These are phyloP conservation scores for Cyberlindnera euphorbiae DNA, from an alignment of 805 yeast species.

Conservation along the genomic window DNA sequence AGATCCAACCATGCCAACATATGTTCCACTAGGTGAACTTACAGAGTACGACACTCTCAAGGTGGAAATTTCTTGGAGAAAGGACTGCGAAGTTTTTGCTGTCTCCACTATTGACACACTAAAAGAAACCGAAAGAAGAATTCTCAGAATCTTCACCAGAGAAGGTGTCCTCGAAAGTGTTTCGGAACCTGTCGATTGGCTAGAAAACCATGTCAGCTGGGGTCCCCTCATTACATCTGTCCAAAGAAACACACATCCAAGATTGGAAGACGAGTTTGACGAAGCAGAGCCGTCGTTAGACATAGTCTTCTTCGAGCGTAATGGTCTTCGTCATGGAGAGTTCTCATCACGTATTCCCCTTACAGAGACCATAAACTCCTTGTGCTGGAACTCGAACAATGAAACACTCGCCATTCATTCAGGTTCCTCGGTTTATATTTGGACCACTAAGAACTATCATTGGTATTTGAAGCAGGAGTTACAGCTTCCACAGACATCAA, in stretches of 20 bases:
- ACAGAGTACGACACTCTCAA: slow-evolving; percentile 48
- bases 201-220: slow-evolving; percentile 77
- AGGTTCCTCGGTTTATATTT: slow-evolving; percentile 62
- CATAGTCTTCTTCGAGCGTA: slow-evolving; percentile 82
- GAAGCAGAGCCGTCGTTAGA: slow-evolving; percentile 36
- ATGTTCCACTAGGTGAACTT: slow-evolving; percentile 62
- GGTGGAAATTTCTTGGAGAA: slow-evolving; percentile 80
- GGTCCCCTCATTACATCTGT: slow-evolving; percentile 84
- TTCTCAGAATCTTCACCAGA: slow-evolving; percentile 75
- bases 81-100: slow-evolving; percentile 83
- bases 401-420: slow-evolving; percentile 73
- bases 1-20: slow-evolving; percentile 85
- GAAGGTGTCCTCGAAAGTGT: slow-evolving; percentile 76
- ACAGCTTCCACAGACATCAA: slow-evolving; percentile 20
- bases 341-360: slow-evolving; percentile 64
- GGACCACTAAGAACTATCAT: slow-evolving; percentile 91
- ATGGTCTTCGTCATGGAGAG: slow-evolving; percentile 88
- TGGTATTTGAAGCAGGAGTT: slow-evolving; percentile 92
- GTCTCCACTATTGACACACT: slow-evolving; percentile 51
- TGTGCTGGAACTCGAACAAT: slow-evolving; percentile 80
- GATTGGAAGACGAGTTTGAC: slow-evolving; percentile 32
- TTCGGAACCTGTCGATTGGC: slow-evolving; percentile 83
- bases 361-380: slow-evolving; percentile 39
- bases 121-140: slow-evolving; percentile 52
- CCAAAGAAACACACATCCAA: slow-evolving; percentile 45